phyloP scores from a whole-genome alignment of 805 yeast genomes.

The Wickerhamiella allomyrinae region DNA sequence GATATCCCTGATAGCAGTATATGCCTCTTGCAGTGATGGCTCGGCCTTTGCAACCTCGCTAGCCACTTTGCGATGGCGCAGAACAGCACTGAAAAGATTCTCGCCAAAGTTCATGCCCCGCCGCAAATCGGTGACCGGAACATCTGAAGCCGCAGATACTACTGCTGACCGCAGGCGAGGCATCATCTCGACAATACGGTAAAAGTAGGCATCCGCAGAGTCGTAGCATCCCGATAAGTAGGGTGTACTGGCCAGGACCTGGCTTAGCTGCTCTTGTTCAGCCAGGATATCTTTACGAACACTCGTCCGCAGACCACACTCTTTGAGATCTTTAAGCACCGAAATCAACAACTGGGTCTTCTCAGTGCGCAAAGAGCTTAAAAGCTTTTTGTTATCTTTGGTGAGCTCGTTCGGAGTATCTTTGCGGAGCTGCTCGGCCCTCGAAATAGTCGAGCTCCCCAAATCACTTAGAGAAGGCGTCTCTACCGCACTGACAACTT shows the following conservation, averaged over 20 bases:
- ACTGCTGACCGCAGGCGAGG: conserved; percentile 65
- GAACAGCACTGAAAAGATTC: conserved; percentile 45
- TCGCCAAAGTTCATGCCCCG: conserved; percentile 68
- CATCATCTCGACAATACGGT: conserved; percentile 58
- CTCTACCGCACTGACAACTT: conserved; percentile 23
- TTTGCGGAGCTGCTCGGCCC: conserved; percentile 46
- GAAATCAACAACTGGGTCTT: conserved; percentile 68
- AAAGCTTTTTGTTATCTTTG: conserved; percentile 57
- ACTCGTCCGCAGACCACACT: conserved; percentile 60
- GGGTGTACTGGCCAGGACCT: conserved; percentile 41
- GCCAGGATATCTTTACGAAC: conserved; percentile 52
- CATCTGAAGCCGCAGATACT: conserved; percentile 48
- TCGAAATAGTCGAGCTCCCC: conserved; percentile 39
- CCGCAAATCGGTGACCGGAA: conserved; percentile 58
- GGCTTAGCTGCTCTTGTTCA: conserved; percentile 46
- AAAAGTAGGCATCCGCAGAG: conserved; percentile 37
- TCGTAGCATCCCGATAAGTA: conserved; percentile 24
- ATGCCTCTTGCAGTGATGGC: background rate
- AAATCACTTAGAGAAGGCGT: conserved; percentile 39
- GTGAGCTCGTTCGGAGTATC: conserved; percentile 65
- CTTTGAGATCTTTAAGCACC: conserved; percentile 54
- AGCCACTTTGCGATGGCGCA: conserved; percentile 18
- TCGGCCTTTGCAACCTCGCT: background rate
- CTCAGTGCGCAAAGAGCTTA: conserved; percentile 64
- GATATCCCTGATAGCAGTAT: background rate